phyloP scores from a whole-genome alignment of 768 basidiomycete genomes.

The Scleroderma bovista region DNA sequence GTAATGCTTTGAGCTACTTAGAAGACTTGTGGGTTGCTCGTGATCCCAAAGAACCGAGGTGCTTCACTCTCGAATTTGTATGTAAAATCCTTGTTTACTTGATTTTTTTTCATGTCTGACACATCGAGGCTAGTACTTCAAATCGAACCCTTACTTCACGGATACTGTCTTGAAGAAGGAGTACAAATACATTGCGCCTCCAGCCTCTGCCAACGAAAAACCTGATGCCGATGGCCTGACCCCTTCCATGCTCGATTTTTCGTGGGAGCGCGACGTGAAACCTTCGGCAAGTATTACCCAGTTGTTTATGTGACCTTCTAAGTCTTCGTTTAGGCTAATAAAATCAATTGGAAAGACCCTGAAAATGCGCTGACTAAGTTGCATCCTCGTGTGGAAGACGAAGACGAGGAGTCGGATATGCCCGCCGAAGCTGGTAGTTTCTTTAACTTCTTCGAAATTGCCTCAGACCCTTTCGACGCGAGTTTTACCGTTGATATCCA shows the following conservation, averaged over 20 bases:
- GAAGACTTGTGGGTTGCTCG: conserved; percentile 83
- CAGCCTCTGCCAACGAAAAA: conserved; percentile 47
- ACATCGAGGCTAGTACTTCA: conserved; percentile 55
- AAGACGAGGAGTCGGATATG: conserved; percentile 53
- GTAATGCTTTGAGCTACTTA: conserved; percentile 75
- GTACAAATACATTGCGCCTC: conserved; percentile 62
- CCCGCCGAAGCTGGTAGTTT: conserved; percentile 72
- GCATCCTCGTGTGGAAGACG: conserved; percentile 61
- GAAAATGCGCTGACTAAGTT: conserved; percentile 72
- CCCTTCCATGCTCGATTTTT: conserved; percentile 72
- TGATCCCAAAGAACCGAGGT: conserved; percentile 67
- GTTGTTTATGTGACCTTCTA: not conserved
- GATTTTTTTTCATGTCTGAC: conserved; percentile 2
- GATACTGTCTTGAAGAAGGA: conserved; percentile 77
- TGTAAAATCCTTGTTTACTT: conserved; percentile 29
- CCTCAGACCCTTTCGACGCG: conserved; percentile 64
- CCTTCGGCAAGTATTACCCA: conserved; percentile 44
- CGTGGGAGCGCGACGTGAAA: conserved; percentile 71
- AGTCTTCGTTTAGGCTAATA: conserved; percentile 40
- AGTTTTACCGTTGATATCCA: conserved; percentile 18
- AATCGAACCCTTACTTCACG: conserved; percentile 79
- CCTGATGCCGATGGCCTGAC: conserved; percentile 74
- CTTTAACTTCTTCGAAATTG: conserved; percentile 81
- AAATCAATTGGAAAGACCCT: conserved; percentile 79
- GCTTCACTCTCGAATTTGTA: conserved; percentile 87